phyloP scores from a whole-genome alignment of 176 grass and related monocot species.

The Rhynchospora pubera region DNA sequence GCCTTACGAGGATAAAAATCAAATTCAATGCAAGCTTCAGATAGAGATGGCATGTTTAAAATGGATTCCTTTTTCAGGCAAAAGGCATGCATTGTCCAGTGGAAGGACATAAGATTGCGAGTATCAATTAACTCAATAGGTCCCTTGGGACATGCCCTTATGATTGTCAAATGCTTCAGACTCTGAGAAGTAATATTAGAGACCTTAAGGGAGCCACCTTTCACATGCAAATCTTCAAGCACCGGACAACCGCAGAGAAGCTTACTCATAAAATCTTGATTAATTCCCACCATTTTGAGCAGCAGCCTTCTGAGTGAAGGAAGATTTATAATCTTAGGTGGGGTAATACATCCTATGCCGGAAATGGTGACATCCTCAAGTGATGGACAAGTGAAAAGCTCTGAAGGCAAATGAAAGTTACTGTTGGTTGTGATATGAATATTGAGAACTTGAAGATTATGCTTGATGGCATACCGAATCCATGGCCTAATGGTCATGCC shows the following conservation, averaged over 20 bases:
- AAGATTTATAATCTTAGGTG: not conserved
- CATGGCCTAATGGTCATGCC: not conserved
- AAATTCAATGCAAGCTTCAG: not conserved
- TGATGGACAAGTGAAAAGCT: not conserved
- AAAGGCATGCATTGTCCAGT: not conserved
- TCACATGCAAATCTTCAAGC: not conserved
- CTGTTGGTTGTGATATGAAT: not conserved
- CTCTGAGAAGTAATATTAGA: not conserved
- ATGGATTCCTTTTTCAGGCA: not conserved
- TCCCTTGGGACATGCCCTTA: not conserved
- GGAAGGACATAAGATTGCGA: not conserved
- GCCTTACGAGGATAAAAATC: not conserved
- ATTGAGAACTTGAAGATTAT: not conserved
- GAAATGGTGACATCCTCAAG: not conserved
- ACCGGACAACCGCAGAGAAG: not conserved
- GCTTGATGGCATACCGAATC: not conserved
- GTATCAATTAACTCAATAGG: not conserved
- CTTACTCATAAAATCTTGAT: not conserved
- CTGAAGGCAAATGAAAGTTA: not conserved
- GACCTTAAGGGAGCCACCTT: not conserved
- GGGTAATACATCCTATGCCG: not conserved
- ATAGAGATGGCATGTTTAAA: not conserved
- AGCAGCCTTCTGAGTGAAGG: not conserved
- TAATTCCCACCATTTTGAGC: not conserved
- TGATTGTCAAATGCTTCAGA: not conserved